phyloP scores from a whole-genome alignment of 2,329 filamentous ascomycete species.

The Penicillium sp. region DNA sequence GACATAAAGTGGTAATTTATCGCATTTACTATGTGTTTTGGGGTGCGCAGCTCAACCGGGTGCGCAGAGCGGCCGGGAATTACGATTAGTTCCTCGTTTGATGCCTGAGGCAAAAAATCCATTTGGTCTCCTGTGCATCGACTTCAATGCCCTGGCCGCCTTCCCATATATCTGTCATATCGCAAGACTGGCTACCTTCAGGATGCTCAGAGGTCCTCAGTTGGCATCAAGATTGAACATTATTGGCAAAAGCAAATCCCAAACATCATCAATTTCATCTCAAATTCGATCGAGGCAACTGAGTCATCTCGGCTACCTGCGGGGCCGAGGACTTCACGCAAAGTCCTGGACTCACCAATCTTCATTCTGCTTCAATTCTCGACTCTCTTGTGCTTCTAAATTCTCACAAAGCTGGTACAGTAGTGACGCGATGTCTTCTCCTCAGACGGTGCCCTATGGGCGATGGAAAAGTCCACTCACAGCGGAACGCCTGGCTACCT shows the following conservation, averaged over 20 bases:
- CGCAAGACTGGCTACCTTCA: neutral
- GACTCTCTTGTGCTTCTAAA: neutral
- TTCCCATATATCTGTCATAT: neutral
- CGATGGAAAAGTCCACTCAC: slow-evolving; percentile 47
- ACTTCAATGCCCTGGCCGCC: neutral
- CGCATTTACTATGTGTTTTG: too few relatives aligned
- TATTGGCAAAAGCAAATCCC: neutral
- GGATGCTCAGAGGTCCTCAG: neutral
- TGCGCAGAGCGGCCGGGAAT: too few relatives aligned
- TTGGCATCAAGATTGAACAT: neutral
- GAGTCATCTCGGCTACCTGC: neutral
- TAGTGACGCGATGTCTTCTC: neutral
- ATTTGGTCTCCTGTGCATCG: neutral
- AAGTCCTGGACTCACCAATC: neutral
- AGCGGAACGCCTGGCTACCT: slow-evolving; percentile 38
- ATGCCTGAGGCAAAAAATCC: neutral
- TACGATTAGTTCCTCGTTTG: neutral
- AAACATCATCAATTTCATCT: neutral
- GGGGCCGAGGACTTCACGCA: neutral
- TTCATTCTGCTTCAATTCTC: neutral
- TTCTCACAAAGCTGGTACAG: neutral
- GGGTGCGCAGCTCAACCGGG: too few relatives aligned
- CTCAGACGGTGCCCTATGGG: slow-evolving; percentile 35
- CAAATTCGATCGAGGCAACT: neutral
- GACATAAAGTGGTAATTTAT: too few relatives aligned